Conservation (phyloP, 2,329 filamentous ascomycete genomes). For the Hypoxylon sp. region DNA sequence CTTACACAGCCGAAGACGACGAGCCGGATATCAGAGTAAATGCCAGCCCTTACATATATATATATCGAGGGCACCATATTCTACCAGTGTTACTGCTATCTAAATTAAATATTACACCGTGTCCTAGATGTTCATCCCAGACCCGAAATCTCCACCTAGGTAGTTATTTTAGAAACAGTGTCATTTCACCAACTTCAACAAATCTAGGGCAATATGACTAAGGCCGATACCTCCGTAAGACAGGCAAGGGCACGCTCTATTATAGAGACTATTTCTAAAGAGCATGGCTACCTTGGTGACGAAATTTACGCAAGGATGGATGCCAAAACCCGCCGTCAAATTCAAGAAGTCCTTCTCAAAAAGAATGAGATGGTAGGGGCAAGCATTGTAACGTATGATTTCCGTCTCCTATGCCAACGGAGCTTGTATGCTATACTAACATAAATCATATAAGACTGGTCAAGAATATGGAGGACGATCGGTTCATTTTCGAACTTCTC, state of each 20-base stretch:
- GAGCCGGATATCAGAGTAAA: not conserved
- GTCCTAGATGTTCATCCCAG: too few species aligned
- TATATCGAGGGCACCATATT: not conserved
- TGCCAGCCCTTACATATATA: not conserved
- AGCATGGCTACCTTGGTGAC: constrained; percentile 47
- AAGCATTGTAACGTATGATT: constrained; percentile 45
- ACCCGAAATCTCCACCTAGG: too few species aligned
- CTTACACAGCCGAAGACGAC: not conserved
- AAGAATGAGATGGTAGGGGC: constrained; percentile 40
- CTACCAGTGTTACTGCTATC: too few species aligned
- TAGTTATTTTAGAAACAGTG: too few species aligned
- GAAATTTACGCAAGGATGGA: constrained; percentile 32
- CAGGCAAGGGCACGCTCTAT: not conserved
- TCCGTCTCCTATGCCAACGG: not conserved
- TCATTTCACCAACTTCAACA: not conserved
- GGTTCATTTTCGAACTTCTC: constrained; percentile 68
- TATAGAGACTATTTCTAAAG: constrained; percentile 37
- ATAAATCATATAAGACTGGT: constrained; percentile 55
- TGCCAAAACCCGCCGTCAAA: constrained; percentile 20
- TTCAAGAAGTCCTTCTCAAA: constrained; percentile 36
- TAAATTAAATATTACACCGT: too few species aligned
- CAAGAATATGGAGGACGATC: constrained; percentile 59
- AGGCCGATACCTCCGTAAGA: not conserved
- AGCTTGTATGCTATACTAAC: not conserved
- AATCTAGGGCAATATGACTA: not conserved